Conservation (phyloP, 1,139 yeast species). For the Nadsonia starkeyi-henricii region DNA sequence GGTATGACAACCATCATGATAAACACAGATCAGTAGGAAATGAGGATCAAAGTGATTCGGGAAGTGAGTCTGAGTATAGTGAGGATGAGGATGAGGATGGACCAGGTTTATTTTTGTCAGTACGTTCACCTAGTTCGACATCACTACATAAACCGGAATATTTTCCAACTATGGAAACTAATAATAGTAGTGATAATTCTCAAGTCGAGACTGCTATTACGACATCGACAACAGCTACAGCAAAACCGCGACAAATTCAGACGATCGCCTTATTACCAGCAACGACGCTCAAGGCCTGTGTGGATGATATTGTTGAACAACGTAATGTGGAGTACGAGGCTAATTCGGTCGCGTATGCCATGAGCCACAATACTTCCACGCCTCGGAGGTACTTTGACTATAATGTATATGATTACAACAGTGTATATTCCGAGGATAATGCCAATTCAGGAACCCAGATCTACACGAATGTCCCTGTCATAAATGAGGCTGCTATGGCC, state of each 20-base stretch:
- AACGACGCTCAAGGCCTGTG: conserved; percentile 64
- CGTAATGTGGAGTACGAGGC: conserved; percentile 31
- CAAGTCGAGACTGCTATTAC: not conserved
- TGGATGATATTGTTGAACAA: conserved; percentile 57
- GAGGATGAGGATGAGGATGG: conserved; percentile 45
- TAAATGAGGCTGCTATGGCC: not conserved
- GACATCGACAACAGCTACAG: not conserved
- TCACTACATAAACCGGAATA: conserved; percentile 19
- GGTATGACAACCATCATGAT: not conserved
- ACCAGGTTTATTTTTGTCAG: conserved; percentile 57
- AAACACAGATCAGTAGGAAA: not conserved
- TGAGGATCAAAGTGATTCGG: not conserved
- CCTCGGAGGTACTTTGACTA: conserved; percentile 61
- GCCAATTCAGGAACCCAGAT: not conserved
- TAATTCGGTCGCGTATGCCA: conserved; percentile 29
- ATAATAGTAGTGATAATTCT: not conserved
- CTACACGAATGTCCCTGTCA: not conserved
- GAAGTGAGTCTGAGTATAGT: conserved; percentile 9
- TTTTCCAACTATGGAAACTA: conserved; percentile 2
- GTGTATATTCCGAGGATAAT: conserved; percentile 37
- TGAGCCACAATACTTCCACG: conserved; percentile 63
- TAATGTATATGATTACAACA: conserved; percentile 65
- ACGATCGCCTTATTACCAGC: conserved; percentile 71
- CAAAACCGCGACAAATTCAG: conserved; percentile 8
- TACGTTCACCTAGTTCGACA: conserved; percentile 24